Percentiles rank a stretch among this genome's conserved stretches.
These are phyloP conservation scores for Casuarina glauca DNA, from an alignment of 306 rosid species.

Conservation along the genomic window DNA sequence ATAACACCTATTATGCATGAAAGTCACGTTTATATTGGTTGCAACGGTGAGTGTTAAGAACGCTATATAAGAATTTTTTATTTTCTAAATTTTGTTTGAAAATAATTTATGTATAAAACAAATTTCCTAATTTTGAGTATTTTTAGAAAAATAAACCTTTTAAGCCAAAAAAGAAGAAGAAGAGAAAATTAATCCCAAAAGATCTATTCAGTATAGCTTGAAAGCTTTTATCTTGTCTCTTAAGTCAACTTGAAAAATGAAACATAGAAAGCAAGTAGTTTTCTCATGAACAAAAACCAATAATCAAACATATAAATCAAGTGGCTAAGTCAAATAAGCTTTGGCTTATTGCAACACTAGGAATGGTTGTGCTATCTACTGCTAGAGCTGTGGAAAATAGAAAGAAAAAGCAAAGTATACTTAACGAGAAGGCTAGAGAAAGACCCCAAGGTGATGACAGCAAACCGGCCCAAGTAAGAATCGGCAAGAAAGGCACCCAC, in stretches of 20 bases:
- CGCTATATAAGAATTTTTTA: too few relatives aligned
- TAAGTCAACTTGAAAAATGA: too few relatives aligned
- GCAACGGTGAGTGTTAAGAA: too few relatives aligned
- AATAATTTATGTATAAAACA: too few relatives aligned
- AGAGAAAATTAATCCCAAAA: neutral
- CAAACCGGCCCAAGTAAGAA: slow-evolving; percentile 52
- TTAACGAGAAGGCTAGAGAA: slow-evolving; percentile 45
- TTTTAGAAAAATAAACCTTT: too few relatives aligned
- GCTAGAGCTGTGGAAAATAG: neutral
- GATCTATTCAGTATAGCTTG: neutral
- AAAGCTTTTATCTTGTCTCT: neutral
- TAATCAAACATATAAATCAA: neutral
- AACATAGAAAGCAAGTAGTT: too few relatives aligned
- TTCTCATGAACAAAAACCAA: neutral
- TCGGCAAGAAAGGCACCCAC: slow-evolving; percentile 54
- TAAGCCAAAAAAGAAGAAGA: too few relatives aligned
- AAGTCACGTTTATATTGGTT: too few relatives aligned
- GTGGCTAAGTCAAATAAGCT: neutral
- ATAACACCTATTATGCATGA: too few relatives aligned
- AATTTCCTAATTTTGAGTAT: too few relatives aligned
- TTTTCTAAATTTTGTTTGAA: too few relatives aligned
- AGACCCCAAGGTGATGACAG: slow-evolving; percentile 46
- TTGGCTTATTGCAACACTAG: neutral
- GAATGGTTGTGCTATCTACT: neutral
- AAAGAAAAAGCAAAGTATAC: neutral